These are phyloP conservation scores for Lathyrus sativus DNA, from an alignment of 306 rosid genomes.

Conservation along the genomic window DNA sequence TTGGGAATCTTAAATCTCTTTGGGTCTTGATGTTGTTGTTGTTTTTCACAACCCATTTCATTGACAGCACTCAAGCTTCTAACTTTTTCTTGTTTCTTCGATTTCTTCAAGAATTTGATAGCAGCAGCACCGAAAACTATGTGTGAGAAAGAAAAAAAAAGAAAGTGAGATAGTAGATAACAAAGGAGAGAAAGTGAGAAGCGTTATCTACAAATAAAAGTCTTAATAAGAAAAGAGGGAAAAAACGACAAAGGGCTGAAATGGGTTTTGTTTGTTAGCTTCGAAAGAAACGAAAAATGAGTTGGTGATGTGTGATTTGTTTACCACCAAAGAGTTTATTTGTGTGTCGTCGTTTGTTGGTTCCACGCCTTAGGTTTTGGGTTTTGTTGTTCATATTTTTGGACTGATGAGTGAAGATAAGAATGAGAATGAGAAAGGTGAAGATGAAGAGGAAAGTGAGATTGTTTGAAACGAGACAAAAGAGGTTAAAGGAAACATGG, in stretches of 20 bases:
- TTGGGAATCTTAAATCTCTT: constrained; percentile 52
- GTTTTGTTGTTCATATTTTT: constrained; percentile 40
- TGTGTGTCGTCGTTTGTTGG: constrained; percentile 51
- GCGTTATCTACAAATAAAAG: constrained; percentile 47
- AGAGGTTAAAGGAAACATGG: constrained; percentile 2
- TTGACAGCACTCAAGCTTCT: constrained; percentile 62
- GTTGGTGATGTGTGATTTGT: constrained; percentile 31
- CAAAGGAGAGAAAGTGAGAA: constrained; percentile 10
- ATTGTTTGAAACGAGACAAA: constrained; percentile 14
- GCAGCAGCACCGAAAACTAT: constrained; percentile 35
- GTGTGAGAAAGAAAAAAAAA: constrained; percentile 1
- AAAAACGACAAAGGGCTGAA: constrained; percentile 53
- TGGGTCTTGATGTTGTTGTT: background rate
- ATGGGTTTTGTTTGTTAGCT: constrained; percentile 46
- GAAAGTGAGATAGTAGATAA: constrained; percentile 16
- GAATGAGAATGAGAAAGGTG: background rate
- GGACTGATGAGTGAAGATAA: background rate
- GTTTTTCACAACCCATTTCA: constrained; percentile 57
- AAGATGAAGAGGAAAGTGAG: constrained; percentile 24
- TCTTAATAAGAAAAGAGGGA: constrained; percentile 32
- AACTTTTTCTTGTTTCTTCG: constrained; percentile 59
- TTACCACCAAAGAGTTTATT: constrained; percentile 49
- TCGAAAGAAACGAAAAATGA: constrained; percentile 34
- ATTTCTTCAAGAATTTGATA: constrained; percentile 45
- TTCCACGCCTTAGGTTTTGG: constrained; percentile 62